These are phyloP conservation scores for Penicillium sp. DNA, from an alignment of 2,329 filamentous ascomycete genomes.

Conservation along the genomic window DNA sequence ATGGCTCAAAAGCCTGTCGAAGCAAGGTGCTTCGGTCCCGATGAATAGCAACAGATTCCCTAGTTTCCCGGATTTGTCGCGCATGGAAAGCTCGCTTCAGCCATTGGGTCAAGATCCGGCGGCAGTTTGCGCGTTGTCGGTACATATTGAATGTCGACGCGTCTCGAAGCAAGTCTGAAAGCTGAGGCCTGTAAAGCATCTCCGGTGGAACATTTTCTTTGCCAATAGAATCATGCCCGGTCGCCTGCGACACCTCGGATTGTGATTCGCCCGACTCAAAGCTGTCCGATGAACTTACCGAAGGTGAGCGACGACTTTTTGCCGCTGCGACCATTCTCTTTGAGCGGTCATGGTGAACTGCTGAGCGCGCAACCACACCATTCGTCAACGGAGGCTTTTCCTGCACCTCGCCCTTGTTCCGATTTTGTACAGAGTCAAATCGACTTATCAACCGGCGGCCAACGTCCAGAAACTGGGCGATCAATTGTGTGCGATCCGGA, in stretches of 20 bases:
- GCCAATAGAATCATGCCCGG: constrained; percentile 29
- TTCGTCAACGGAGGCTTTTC: constrained; percentile 24
- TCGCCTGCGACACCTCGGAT: constrained; percentile 23
- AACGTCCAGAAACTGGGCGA: constrained; percentile 43
- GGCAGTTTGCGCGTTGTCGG: constrained; percentile 41
- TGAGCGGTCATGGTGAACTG: constrained; percentile 34
- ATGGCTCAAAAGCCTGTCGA: constrained; percentile 55
- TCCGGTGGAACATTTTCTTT: constrained; percentile 36
- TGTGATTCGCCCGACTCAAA: constrained; percentile 25
- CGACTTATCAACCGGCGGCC: constrained; percentile 40
- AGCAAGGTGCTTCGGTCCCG: constrained; percentile 56
- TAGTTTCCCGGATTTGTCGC: constrained; percentile 39
- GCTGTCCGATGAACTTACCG: constrained; percentile 26
- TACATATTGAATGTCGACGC: constrained; percentile 53
- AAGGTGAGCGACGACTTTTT: constrained; percentile 17
- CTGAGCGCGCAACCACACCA: constrained; percentile 32
- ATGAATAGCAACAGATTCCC: constrained; percentile 49
- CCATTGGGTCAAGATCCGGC: constrained; percentile 51
- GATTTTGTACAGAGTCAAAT: constrained; percentile 30
- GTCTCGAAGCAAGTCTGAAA: constrained; percentile 54
- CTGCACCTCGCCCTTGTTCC: constrained; percentile 16
- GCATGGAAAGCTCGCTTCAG: constrained; percentile 46
- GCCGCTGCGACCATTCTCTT: constrained; percentile 30
- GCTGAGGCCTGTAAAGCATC: constrained; percentile 52
- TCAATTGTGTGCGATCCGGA: constrained; percentile 39